Conservation (phyloP, 1,284 basidiomycete species). For the Ceratobasidium sp. region DNA sequence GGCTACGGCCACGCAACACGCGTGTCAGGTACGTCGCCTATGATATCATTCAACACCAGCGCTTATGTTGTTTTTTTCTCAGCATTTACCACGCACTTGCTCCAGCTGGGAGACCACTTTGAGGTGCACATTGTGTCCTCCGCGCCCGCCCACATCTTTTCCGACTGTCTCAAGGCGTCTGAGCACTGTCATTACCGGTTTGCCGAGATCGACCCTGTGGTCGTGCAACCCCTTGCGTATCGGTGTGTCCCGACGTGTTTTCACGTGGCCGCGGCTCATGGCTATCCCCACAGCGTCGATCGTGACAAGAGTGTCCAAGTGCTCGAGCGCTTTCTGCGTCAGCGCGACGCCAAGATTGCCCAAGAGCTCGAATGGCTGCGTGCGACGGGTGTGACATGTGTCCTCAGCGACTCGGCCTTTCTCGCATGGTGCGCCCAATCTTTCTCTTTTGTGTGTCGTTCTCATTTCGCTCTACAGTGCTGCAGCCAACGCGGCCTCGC, state of each 20-base stretch:
- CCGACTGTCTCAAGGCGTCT: slow-evolving; percentile 69
- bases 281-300: slow-evolving; percentile 67
- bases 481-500: slow-evolving; percentile 70
- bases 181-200: slow-evolving; percentile 67
- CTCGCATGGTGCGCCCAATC: slow-evolving; percentile 71
- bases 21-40: slow-evolving; percentile 61
- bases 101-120: slow-evolving; percentile 61
- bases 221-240: slow-evolving; percentile 78
- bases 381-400: slow-evolving; percentile 66
- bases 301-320: slow-evolving; percentile 74
- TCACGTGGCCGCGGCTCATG: slow-evolving; percentile 58
- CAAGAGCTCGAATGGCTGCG: slow-evolving; percentile 71
- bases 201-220: slow-evolving; percentile 77
- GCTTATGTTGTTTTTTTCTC: slow-evolving; percentile 2
- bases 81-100: slow-evolving; percentile 70
- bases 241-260: slow-evolving; percentile 53
- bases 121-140: slow-evolving; percentile 73
- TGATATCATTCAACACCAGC: background rate
- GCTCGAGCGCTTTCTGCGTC: slow-evolving; percentile 68
- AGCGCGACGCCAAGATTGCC: slow-evolving; percentile 67
- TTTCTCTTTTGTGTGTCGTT: background rate
- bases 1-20: slow-evolving; percentile 81
- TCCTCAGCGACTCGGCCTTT: slow-evolving; percentile 82
- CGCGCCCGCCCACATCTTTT: slow-evolving; percentile 74
- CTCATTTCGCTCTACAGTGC: slow-evolving; percentile 60